Evolutionary conservation across 345 rosid species (phyloP), one percentile per base, ranked within the genome.

Genomic region (Trapa bicornis): DNA sequence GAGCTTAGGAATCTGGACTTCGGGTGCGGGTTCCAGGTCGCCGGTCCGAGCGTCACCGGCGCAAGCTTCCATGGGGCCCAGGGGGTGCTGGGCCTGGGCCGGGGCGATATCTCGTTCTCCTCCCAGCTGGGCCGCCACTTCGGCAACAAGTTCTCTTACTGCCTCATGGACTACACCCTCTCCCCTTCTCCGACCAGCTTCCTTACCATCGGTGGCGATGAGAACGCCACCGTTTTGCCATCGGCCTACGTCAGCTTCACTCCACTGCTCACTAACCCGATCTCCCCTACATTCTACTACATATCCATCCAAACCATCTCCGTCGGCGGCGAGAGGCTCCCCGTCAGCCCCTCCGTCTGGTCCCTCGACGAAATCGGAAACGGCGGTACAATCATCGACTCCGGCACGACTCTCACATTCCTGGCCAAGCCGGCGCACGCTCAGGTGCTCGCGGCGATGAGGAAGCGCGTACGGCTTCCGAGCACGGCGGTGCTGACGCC

Each of bases 71-170:
- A 82, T 17, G 95, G 89, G 35, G 87, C 96, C 65, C 84, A 87
- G n/a, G 98, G 95, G 9, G 96, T 92, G 0, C 79, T 92, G 88
- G 98, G 98, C 68, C 84, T 92, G 68, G 96, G 96, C 54, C 85
- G 91, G 7, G 91, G 92, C 15, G 82, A 88, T 61, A 89, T 86
- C 66, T 89, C 95, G 10, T 86, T 92, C 50, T 68, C 96, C 35
- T 83, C 96, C 61, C 98, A 87, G 74, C 67, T 92, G 35, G 92
- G 91, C 62, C 98, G 82, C 68, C 91, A 78, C 33, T 87, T 87
- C 35, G 88, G 96, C 10, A 72, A 80, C 78, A 86, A 74, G 73
- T 89, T 92, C 78, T 92, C 96, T 1, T 92, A 92, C 61, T 92
- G 96, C 60, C 88, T 87, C 43, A 79, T 76, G 87, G 98, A 92